Evolutionary conservation across 129 eudicot species (phyloP).

Genomic region (Flaveria robusta): DNA sequence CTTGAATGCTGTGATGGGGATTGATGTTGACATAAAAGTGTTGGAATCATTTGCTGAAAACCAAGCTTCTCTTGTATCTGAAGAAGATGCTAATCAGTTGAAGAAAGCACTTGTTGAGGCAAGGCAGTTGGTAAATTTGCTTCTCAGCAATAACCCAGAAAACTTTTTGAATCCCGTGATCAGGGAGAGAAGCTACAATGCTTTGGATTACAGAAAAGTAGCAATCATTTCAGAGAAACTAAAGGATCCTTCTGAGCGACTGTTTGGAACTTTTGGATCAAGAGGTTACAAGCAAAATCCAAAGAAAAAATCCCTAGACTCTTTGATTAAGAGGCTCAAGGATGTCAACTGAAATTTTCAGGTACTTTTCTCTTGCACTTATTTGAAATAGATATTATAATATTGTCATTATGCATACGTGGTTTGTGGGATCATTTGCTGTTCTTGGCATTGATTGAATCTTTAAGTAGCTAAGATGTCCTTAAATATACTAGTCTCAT

Average conservation of each 20-base stretch:
- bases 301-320: slow-evolving; percentile 85
- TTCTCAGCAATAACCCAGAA: slow-evolving; percentile 91
- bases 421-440: slow-evolving; percentile 22
- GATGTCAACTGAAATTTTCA: slow-evolving; percentile 66
- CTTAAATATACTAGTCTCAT: slow-evolving; percentile 30
- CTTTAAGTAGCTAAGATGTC: slow-evolving; percentile 23
- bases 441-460: slow-evolving; percentile 24
- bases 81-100: slow-evolving; percentile 63
- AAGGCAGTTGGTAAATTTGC: slow-evolving; percentile 84
- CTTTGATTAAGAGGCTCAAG: slow-evolving; percentile 88
- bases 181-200: slow-evolving; percentile 87
- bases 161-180: slow-evolving; percentile 90
- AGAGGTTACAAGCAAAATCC: slow-evolving; percentile 88
- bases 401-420: slow-evolving; percentile 23
- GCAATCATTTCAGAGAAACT: slow-evolving; percentile 82
- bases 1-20: slow-evolving; percentile 86
- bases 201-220: slow-evolving; percentile 90
- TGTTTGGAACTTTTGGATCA: slow-evolving; percentile 85
- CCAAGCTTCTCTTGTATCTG: slow-evolving; percentile 74
- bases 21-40: slow-evolving; percentile 71
- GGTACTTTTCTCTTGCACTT: slow-evolving; percentile 34
- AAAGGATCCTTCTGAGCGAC: slow-evolving; percentile 83
- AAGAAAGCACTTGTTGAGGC: slow-evolving; percentile 80
- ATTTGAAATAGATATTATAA: slow-evolving; percentile 25
- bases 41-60: slow-evolving; percentile 96